Conservation (phyloP, 371 early-diverging fungal species). For the Gilbertella persicaria region DNA sequence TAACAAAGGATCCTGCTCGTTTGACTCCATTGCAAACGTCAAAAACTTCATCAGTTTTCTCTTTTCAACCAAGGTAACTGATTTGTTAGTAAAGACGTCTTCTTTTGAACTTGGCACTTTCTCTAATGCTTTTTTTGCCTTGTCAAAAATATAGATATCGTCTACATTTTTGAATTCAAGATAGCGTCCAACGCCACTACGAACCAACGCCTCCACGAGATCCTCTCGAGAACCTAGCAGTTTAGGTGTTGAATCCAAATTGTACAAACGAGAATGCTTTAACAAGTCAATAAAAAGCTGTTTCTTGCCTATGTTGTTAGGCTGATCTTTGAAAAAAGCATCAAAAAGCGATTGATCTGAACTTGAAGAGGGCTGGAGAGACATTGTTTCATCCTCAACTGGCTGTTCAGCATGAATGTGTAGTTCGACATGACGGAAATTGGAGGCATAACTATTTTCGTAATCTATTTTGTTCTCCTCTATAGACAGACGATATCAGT, state of each 20-base stretch:
- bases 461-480: constrained; percentile 15
- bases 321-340: background rate
- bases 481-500: no score
- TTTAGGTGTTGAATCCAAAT: constrained; percentile 82
- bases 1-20: constrained; percentile 33
- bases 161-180: constrained; percentile 88
- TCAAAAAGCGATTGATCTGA: constrained; percentile 6
- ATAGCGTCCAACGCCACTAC: constrained; percentile 82
- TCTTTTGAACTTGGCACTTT: constrained; percentile 90
- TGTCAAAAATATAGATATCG: constrained; percentile 59
- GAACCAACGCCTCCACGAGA: constrained; percentile 75
- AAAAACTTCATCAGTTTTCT: constrained; percentile 89
- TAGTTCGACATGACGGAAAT: constrained; percentile 17
- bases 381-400: background rate
- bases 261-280: constrained; percentile 60
- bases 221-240: constrained; percentile 72
- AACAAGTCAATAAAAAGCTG: constrained; percentile 37
- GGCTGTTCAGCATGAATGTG: background rate
- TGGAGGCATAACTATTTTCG: constrained; percentile 11
- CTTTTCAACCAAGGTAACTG: constrained; percentile 80
- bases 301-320: background rate
- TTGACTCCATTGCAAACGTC: constrained; percentile 62
- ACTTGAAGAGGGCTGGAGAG: background rate
- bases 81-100: constrained; percentile 84
- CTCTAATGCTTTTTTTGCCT: constrained; percentile 34